Conservation (phyloP, 176 grass and related monocot species). For the Avena eriantha region DNA sequence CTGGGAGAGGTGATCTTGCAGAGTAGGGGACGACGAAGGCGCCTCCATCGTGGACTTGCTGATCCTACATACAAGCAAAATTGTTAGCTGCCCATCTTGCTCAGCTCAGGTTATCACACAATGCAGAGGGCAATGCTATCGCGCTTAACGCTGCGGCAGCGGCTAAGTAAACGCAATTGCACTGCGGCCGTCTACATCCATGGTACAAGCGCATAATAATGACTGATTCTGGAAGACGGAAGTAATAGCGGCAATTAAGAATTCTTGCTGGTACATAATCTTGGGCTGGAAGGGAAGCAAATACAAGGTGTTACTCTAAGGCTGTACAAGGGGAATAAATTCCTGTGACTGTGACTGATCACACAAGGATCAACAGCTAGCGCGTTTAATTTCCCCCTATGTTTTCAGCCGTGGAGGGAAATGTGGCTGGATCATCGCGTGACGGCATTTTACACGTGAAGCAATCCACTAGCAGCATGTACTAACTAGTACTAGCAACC, state of each 20-base stretch:
- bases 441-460: conserved; percentile 48
- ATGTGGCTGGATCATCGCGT: conserved; percentile 27
- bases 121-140: conserved; percentile 1
- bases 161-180: conserved; percentile 41
- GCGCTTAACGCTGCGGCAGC: not conserved
- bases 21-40: conserved; percentile 52
- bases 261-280: conserved; percentile 28
- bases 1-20: conserved; percentile 78
- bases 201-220: conserved; percentile 18
- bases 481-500: not conserved
- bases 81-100: conserved; percentile 30
- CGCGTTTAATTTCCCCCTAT: conserved; percentile 2
- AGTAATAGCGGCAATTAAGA: conserved; percentile 35
- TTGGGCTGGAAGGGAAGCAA: conserved; percentile 52
- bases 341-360: conserved; percentile 37
- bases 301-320: conserved; percentile 25
- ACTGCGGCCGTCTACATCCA: conserved; percentile 32
- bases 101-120: conserved; percentile 28
- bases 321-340: conserved; percentile 51
- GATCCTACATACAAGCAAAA: conserved; percentile 55
- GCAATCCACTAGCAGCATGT: conserved; percentile 26
- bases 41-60: conserved; percentile 49
- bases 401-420: conserved; percentile 39
- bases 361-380: conserved; percentile 19
- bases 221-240: conserved; percentile 18